Percentiles rank a stretch among this genome's conserved stretches.
Conservation (phyloP, 305 asterid species). For the Rubia balearica region DNA sequence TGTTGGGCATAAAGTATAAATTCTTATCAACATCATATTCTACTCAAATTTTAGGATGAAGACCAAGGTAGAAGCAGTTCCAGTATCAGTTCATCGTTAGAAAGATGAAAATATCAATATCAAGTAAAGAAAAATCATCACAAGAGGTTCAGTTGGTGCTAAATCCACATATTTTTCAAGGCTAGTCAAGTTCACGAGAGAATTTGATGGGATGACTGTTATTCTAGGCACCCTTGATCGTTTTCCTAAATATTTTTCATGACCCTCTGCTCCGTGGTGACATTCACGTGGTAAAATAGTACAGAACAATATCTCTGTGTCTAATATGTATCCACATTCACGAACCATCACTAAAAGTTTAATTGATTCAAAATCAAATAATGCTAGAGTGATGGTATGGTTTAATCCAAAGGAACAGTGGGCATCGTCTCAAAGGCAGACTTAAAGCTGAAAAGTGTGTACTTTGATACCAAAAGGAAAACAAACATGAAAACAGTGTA, state of each 20-base stretch:
- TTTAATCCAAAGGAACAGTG: neutral
- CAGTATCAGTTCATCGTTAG: slow-evolving; percentile 45
- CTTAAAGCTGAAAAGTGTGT: too few species aligned
- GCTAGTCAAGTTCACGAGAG: slow-evolving; percentile 82
- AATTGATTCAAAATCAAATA: neutral
- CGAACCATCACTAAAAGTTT: neutral
- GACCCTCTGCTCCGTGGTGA: neutral
- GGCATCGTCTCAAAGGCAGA: neutral
- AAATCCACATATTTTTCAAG: slow-evolving; percentile 91
- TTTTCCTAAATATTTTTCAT: neutral
- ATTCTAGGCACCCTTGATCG: slow-evolving; percentile 44
- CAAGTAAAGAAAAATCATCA: slow-evolving; percentile 37
- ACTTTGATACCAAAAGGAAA: too few species aligned
- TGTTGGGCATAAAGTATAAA: slow-evolving; percentile 4
- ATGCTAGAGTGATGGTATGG: neutral
- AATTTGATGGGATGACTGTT: slow-evolving; percentile 61
- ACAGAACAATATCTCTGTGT: neutral
- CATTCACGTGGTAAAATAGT: neutral
- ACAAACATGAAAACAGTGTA: too few species aligned
- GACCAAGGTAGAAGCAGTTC: slow-evolving; percentile 44
- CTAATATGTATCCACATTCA: neutral
- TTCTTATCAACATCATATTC: slow-evolving; percentile 16
- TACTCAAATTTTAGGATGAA: slow-evolving; percentile 47
- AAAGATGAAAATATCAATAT: slow-evolving; percentile 34
- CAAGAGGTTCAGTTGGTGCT: slow-evolving; percentile 68